phyloP scores from a whole-genome alignment of 352 stramenopile species.

The Phytophthora ramorum region DNA sequence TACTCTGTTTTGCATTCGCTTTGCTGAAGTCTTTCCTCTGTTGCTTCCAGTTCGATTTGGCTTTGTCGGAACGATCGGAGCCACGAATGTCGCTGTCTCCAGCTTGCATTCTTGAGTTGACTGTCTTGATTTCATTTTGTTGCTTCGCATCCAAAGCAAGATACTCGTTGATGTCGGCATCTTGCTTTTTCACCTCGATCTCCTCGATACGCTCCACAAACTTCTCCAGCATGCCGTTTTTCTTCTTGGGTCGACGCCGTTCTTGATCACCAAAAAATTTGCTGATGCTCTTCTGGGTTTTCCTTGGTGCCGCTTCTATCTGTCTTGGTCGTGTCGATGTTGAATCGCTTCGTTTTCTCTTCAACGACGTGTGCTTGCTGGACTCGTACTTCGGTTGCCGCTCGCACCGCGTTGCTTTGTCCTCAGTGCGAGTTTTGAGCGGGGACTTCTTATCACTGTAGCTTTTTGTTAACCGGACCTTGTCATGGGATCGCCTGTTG shows the following conservation, averaged over 20 bases:
- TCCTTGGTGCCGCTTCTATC: not conserved
- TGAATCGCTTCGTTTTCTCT: slow-evolving; percentile 30
- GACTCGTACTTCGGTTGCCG: slow-evolving; percentile 12
- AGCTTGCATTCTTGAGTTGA: slow-evolving; percentile 10
- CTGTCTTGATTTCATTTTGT: slow-evolving; percentile 19
- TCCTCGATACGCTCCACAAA: slow-evolving; percentile 31
- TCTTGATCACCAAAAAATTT: slow-evolving; percentile 29
- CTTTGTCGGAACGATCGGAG: slow-evolving; percentile 2
- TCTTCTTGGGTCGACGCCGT: slow-evolving; percentile 26
- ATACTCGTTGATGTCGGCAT: slow-evolving; percentile 38
- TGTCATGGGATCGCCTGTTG: slow-evolving; percentile 4
- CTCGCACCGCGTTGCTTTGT: not conserved
- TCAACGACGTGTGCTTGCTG: slow-evolving; percentile 17
- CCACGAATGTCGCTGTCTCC: not conserved
- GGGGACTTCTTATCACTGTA: slow-evolving; percentile 3
- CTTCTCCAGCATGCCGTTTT: slow-evolving; percentile 34
- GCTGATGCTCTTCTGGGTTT: slow-evolving; percentile 26
- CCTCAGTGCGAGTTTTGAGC: slow-evolving; percentile 10
- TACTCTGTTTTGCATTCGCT: slow-evolving; percentile 8
- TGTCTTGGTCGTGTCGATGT: slow-evolving; percentile 2
- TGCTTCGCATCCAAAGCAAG: slow-evolving; percentile 35
- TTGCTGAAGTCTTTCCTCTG: slow-evolving; percentile 25
- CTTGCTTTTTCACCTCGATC: slow-evolving; percentile 38
- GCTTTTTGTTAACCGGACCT: slow-evolving; percentile 16
- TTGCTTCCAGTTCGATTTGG: slow-evolving; percentile 27